phyloP scores from a whole-genome alignment of 352 stramenopile genomes.

The Phytophthora sp. region DNA sequence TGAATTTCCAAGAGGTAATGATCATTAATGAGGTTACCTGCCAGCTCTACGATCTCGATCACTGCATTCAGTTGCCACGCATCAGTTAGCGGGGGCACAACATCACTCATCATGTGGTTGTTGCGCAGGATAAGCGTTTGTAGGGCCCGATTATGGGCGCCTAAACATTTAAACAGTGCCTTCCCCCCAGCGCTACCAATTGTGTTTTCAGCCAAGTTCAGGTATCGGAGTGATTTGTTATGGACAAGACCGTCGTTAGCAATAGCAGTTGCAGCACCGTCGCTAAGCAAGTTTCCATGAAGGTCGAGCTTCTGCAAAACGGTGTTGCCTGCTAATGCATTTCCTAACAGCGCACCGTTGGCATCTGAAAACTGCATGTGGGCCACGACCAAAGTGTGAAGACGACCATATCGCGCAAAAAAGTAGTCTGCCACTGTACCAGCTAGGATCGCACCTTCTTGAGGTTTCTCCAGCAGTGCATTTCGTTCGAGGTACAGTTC shows the following conservation, averaged over 20 bases:
- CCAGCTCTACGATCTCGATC: slow-evolving; percentile 51
- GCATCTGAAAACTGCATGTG: slow-evolving; percentile 53
- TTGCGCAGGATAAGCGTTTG: slow-evolving; percentile 61
- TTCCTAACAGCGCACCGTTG: slow-evolving; percentile 38
- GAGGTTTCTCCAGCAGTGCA: slow-evolving; percentile 25
- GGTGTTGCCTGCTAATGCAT: slow-evolving; percentile 65
- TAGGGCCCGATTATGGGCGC: slow-evolving; percentile 41
- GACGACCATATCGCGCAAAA: slow-evolving; percentile 69
- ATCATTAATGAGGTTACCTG: slow-evolving; percentile 63
- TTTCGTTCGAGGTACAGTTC: slow-evolving; percentile 70
- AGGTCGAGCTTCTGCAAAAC: slow-evolving; percentile 60
- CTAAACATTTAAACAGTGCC: slow-evolving; percentile 53
- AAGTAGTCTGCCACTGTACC: slow-evolving; percentile 73
- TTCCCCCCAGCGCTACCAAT: slow-evolving; percentile 55
- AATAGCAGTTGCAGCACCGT: slow-evolving; percentile 45
- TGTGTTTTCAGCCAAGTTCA: slow-evolving; percentile 70
- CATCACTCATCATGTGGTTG: slow-evolving; percentile 70
- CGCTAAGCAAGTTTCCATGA: slow-evolving; percentile 58
- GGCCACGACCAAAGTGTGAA: slow-evolving; percentile 50
- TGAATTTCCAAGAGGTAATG: slow-evolving; percentile 41
- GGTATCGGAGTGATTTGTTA: slow-evolving; percentile 50
- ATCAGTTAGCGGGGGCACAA: slow-evolving; percentile 29
- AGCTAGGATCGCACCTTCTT: slow-evolving; percentile 44
- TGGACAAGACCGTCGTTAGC: slow-evolving; percentile 44
- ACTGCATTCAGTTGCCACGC: slow-evolving; percentile 50